These are phyloP conservation scores for Yamadazyma olivae DNA, from an alignment of 805 yeast genomes.

Conservation along the genomic window DNA sequence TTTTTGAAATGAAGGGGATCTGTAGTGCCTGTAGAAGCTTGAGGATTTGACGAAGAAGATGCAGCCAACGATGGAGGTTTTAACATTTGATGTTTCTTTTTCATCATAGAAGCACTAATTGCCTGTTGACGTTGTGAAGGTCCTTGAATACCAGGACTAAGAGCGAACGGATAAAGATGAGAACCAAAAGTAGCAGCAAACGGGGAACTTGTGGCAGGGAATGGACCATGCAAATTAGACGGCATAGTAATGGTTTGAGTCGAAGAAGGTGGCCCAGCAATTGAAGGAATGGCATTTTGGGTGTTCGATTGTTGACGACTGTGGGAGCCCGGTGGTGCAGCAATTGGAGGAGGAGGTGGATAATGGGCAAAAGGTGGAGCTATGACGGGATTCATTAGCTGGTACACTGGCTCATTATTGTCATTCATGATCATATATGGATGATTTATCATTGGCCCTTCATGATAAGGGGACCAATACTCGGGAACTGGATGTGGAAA, in stretches of 20 bases:
- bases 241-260: slow-evolving; percentile 8
- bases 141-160: slow-evolving; percentile 4
- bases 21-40: slow-evolving; percentile 1
- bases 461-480: slow-evolving; percentile 15
- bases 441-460: slow-evolving; percentile 10
- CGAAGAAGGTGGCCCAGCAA: slow-evolving; percentile 7
- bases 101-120: slow-evolving; percentile 31
- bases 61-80: slow-evolving; percentile 6
- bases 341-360: slow-evolving; percentile 1
- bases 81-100: slow-evolving; percentile 26
- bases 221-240: slow-evolving; percentile 3
- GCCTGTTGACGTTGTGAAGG: slow-evolving; percentile 29
- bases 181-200: slow-evolving; percentile 3
- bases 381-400: slow-evolving; percentile 14
- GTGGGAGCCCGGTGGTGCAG: slow-evolving; percentile 1
- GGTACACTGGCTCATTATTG: slow-evolving; percentile 12
- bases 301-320: not conserved
- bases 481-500: slow-evolving; percentile 9
- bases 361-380: slow-evolving; percentile 1
- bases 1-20: slow-evolving; percentile 13
- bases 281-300: slow-evolving; percentile 4
- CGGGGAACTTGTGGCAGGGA: slow-evolving; percentile 3
- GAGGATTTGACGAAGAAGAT: not conserved
- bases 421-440: slow-evolving; percentile 19
- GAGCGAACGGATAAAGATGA: slow-evolving; percentile 6